Base-by-base conservation (phyloP, 2,329 filamentous ascomycete species). In the Helminthosporium solani region DNA sequence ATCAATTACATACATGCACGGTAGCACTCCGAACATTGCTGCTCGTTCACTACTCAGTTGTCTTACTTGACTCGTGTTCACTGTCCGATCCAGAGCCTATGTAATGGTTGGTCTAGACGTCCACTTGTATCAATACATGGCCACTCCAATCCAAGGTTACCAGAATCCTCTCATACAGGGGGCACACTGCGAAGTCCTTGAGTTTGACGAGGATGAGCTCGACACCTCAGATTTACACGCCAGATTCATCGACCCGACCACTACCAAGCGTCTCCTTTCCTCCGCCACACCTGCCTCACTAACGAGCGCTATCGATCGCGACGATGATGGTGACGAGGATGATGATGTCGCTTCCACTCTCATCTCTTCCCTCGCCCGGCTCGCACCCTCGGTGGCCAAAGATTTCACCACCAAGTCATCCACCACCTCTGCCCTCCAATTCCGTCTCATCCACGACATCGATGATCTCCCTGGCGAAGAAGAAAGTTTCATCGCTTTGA, bases 401-500 rank as follows among this genome's bases (percentile, higher is more conserved):
- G 54, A 60, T 38, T 66, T 70, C 33, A 21, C 62, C 7, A 53
- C 60, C 18, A 68, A 64, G 38, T 30, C 47, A 28, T 42, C 54
- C 27, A 47, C 48, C 7, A 42, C 53, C 19, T 49, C 49, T n/a
- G 50, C 48, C n/a, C 54, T 64, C n/a, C 35, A 49, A 11, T 72
- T 75, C 49, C 60, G 71, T 30, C 59, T 75, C 18, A 70, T 75
- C 48, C 64, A 63, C 40, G 66, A 70, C 20, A 46, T 66, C 23
- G 54, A 63, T 25, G 30, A 25, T 6, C 59, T 54, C 9, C 54
- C 50, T 5, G 61, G 57, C 33, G 65, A 71, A 27, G 68, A 70
- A n/a, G 37, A 52, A n/a, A 66, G 70, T 4, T 75, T 71, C 49
- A 70, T 75, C 31, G 72, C 73, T 3, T 50, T 75, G 38, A 75